Base-by-base conservation (phyloP, 371 early-diverging fungal species). In the Syncephalastrum racemosum region DNA sequence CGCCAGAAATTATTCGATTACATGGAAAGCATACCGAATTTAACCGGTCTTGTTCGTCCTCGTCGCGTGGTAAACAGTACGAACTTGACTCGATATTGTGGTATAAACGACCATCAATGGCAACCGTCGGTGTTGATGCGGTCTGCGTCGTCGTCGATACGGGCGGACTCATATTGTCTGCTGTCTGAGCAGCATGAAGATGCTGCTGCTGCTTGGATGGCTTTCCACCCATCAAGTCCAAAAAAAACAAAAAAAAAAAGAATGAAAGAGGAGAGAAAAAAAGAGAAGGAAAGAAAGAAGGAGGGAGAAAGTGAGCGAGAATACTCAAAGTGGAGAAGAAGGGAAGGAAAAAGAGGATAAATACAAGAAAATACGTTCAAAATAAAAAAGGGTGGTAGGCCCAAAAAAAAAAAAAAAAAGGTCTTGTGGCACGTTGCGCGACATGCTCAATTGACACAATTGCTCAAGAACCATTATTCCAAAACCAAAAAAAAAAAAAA, bases 11-110 rank as follows among this genome's bases (percentile, higher is more conserved):
- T 4, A 13, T 23, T 47, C 25, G 50, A 27, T 27, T 5, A 4
- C 31, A 25, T 54, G 45, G 27, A 48, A 59, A n/a, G n/a, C 59
- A 16, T 70, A 77, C 77, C 49, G 75, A 70, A 56, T 76, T 71
- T 25, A 79, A 60, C 58, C 80, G 68, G 50, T 79, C 77, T 61
- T 74, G 75, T 56, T 79, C 80, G 43, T 65, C 27, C 61, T 76
- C 77, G 58, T 80, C 80, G 41, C 70, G 68, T 42, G 80, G 80
- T 52, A 80, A 53, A 53, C 63, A 66, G 54, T 75, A 80, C 4
- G 67, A 54, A 18, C 64, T 63, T 13, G 55, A 53, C 20, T 68
- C 69, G 27, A 68, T 60, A 48, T 64, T 56, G 46, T 77, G 73
- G 47, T 72, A 80, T 55, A 64, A 56, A 54, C 80, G 61, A 19